Base-by-base conservation (phyloP, 345 rosid species). In the Rhodamnia rubescens region DNA sequence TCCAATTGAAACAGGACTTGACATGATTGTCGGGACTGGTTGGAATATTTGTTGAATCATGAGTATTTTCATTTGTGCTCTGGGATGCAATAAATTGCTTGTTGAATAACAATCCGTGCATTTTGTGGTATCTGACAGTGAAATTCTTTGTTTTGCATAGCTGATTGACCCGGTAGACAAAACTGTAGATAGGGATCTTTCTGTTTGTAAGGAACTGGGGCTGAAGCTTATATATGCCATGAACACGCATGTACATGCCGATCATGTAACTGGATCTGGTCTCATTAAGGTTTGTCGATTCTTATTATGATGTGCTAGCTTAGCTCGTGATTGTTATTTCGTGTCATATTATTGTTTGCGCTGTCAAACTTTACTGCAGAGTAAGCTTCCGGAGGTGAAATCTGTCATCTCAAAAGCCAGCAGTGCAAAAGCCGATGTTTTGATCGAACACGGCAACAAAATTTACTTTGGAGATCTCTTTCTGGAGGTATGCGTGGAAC, bases 191-290 rank as follows among this genome's bases (percentile, higher is more conserved):
- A 97, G 99, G 89, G 99, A 97, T 87, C 85, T 97, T 87, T 87
- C 82, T 7, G 89, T 97, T 81, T 89, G 95, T 14, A 91, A 88
- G 86, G 98, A 97, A 49, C 82, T 97, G 87, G 98, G 98, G 1
- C 74, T 95, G 86, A 95, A 93, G 93, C 95, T 95, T 27, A 69
- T 92, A 3, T 95, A 95, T 91, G 99, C 95, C 5, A 84, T 93
- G 90, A 97, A 96, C 93, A 97, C 99, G 53, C 98, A 96, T 90
- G 98, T 96, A 10, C 99, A 97, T 91, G 99, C 99, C 53, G 99
- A 97, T 91, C 99, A 97, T 90, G 92, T 97, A 55, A 97, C 98
- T 26, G 98, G 99, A 47, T 92, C 98, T 55, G 98, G 98, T 55
- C 92, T 95, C 85, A 89, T 97, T 53, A 96, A 94, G 98, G 99